Evolutionary conservation across 805 yeast species (phyloP), one percentile per base, ranked within the genome.

Genomic region (Candida nitratophila): DNA sequence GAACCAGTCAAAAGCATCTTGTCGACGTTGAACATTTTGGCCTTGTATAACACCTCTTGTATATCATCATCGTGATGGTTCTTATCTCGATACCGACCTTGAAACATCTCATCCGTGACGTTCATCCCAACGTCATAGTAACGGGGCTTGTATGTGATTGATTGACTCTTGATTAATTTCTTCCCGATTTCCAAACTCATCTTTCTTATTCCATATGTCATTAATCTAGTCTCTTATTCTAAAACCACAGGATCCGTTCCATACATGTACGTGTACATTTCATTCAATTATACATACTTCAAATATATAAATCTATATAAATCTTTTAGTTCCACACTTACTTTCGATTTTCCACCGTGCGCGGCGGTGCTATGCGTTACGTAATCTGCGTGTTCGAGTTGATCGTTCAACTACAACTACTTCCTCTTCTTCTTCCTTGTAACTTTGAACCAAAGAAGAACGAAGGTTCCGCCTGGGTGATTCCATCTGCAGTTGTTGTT

Each of bases 31-130:
- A 78, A 74, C 6, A 70, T 60, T 41, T 70, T 68, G 0, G 96
- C 95, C 37, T 96, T 71, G 5, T 69, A 57, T 6, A 93, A 63
- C 1, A 93, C 86, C 7, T 71, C 66, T 14, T 66, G 68, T 3
- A 86, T 60, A 61, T 93, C 99, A 2, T 73, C 52, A 2, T 74
- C 73, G 57, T 91, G 98, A 37, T 71, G 72, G 26, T 79, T 76
- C 8, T 46, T 43, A 14, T 83, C 89, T 49, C 87, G 76, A 57
- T 93, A 93, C 9, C 62, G 48, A 1, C 99, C 99, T 40, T 71
- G 73, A 60, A 86, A 93, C 93, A 90, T 93, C 4, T 78, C 70
- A 60, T 91, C 99, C 0, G 96, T 83, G 56, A 91, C 72, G 59
- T 91, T 91, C 53, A 88, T 86, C 1, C 64, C 66, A 14, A 62